A percentile compares a stretch with the other conserved stretches of the same genome.
Evolutionary conservation across 1,284 basidiomycete species (phyloP).

Genomic region (Mycosarcoma maydis): DNA sequence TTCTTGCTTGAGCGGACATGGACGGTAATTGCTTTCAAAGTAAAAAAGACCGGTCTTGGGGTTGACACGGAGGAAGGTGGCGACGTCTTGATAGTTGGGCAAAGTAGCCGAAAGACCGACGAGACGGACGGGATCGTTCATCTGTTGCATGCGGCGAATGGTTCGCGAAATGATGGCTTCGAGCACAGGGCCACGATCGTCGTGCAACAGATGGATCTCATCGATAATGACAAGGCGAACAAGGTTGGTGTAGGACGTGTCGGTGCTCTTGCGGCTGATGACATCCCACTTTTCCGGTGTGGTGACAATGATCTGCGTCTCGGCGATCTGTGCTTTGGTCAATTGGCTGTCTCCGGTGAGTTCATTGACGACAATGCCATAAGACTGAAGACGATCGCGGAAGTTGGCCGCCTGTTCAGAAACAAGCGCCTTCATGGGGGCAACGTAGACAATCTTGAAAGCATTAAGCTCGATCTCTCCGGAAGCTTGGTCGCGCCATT

Average conservation of each 20-base stretch:
- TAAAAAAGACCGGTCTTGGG: slow-evolving; percentile 92
- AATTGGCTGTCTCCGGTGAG: slow-evolving; percentile 97
- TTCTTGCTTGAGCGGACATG: slow-evolving; percentile 93
- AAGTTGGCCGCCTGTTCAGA: slow-evolving; percentile 65
- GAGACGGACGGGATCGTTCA: slow-evolving; percentile 84
- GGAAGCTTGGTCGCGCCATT: slow-evolving; percentile 75
- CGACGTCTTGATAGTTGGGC: slow-evolving; percentile 99
- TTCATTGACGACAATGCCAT: slow-evolving; percentile 89
- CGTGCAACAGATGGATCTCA: slow-evolving; percentile 96
- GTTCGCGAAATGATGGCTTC: slow-evolving; percentile 92
- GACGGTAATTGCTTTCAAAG: slow-evolving; percentile 90
- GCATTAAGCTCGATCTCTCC: slow-evolving; percentile 86
- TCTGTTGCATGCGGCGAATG: slow-evolving; percentile 88
- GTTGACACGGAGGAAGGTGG: slow-evolving; percentile 95
- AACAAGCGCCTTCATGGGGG: slow-evolving; percentile 82
- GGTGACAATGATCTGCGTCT: slow-evolving; percentile 98
- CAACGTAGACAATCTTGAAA: slow-evolving; percentile 98
- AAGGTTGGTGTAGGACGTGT: slow-evolving; percentile 95
- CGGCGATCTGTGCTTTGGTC: slow-evolving; percentile 96
- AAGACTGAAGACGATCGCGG: slow-evolving; percentile 78
- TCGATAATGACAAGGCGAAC: slow-evolving; percentile 97
- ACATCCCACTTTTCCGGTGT: slow-evolving; percentile 98
- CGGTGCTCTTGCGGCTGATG: slow-evolving; percentile 96
- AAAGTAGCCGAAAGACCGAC: slow-evolving; percentile 96
- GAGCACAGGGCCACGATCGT: slow-evolving; percentile 96